Base-by-base conservation (phyloP, 495 filamentous ascomycete species). In the Rusavskia elegans region DNA sequence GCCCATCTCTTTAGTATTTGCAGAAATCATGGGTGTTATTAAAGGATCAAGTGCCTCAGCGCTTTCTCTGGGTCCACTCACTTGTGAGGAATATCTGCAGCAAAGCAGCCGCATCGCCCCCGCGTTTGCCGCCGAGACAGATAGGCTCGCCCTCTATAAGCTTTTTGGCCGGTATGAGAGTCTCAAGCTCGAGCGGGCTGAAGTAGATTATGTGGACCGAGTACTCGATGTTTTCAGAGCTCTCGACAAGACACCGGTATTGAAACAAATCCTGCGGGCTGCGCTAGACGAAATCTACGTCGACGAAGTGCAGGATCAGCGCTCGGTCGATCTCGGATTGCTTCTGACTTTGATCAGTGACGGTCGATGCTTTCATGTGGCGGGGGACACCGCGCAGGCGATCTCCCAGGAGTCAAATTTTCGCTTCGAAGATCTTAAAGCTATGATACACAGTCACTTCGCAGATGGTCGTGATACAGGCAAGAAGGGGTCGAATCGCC, bases 1-100 rank as follows among this genome's bases (percentile, higher is more conserved):
- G 5, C 53, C 67, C 8, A 37, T 49, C 0, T 59, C 65, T 20
- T 61, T 71, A 8, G 63, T 68, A 4, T 73, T 73, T 48, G 60
- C 66, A 0, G 70, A 73, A 23, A 73, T 73, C 6, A 64, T 73
- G 65, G 69, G 70, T 29, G 61, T 68, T 0, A 66, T 73, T 37
- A 70, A 72, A 51, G 70, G 70, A 9, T 71, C 64, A 0, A 44
- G 51, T 0, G 57, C 40, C 0, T 55, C 51, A 3, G 49, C 49
- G 0, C 44, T 57, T 17, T 52, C 53, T 2, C 51, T 72, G 14
- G 39, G 19, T 36, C 42, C 64, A 2, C 55, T 72, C 9, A 30
- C 41, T 0, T 57, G 62, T 10, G 54, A 55, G 0, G 63, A 71
- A 27, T 73, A 73, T 41, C 35, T 59, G 9, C 20, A 37, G 2